Base-by-base conservation (phyloP, 352 stramenopile genomes). In the Phytophthora pistaciae region DNA sequence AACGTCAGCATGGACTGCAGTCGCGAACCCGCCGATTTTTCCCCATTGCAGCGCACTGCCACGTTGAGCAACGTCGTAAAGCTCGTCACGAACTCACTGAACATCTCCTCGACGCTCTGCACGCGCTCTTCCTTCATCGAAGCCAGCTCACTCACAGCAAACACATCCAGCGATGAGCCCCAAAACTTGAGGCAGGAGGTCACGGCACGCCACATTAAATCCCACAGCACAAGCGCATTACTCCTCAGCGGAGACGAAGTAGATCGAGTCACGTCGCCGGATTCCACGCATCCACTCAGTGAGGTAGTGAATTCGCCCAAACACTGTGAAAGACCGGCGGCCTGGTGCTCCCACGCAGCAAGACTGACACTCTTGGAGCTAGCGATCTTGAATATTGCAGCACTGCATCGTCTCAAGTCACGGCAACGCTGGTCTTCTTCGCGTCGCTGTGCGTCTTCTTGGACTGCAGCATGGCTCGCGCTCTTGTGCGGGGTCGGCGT, bases 161-260 rank as follows among this genome's bases (percentile, higher is more conserved):
- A 67, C 1, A 70, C 25, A 14, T 70, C 42, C 33, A 80, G 16
- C 9, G 72, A 77, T 0, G 18, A 40, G 3, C 33, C 13, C 16
- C 75, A 52, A 33, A 70, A 64, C 38, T 58, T 72, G n/a, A 89
- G 18, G 44, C 69, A 72, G 2, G 61, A 77, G 0, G 59, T 63
- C 9, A 72, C 61, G 36, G 44, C 70, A 18, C 77, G 77, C 75
- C 76, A 88, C 7, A 75, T 33, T 18, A 75, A 36, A 64, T 85
- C 72, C 70, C 80, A 88, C 7, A 84, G 16, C n/a, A 70, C 40
- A 40, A 82, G 52, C 11, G 38, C 40, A 13, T 58, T 56, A 21
- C 52, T 20, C 13, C 16, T 61, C 10, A 76, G 50, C 11, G 49
- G 54, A 60, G 63, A 76, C 7, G 18, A 38, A 14, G 23, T n/a